These are phyloP conservation scores for Phoma sp. DNA, from an alignment of 2,329 filamentous ascomycete species.

Conservation along the genomic window DNA sequence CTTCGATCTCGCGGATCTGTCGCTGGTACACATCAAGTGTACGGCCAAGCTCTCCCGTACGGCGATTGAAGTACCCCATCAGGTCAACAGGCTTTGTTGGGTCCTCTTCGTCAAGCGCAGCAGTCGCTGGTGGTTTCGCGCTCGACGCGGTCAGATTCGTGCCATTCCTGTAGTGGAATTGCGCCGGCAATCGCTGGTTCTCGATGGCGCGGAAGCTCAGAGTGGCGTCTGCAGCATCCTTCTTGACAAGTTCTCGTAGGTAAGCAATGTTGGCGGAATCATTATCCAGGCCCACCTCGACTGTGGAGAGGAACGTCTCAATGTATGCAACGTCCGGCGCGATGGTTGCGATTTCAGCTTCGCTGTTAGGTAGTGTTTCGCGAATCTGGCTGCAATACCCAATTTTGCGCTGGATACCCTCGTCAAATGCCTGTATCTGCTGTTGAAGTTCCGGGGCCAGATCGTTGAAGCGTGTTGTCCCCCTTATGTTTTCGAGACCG, in stretches of 20 bases:
- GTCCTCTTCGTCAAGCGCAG: constrained; percentile 49
- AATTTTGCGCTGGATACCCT: constrained; percentile 81
- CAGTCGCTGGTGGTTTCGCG: constrained; percentile 33
- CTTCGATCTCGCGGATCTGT: constrained; percentile 57
- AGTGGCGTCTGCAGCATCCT: constrained; percentile 73
- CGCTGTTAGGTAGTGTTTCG: constrained; percentile 68
- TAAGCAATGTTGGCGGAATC: constrained; percentile 68
- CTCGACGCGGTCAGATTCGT: constrained; percentile 43
- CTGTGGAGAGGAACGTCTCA: constrained; percentile 66
- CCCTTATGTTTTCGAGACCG: constrained; percentile 70
- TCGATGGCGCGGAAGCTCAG: constrained; percentile 77
- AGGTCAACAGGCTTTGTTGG: constrained; percentile 52
- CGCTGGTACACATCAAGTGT: constrained; percentile 52
- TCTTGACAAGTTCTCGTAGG: constrained; percentile 65
- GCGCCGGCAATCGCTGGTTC: constrained; percentile 73
- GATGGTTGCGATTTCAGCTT: constrained; percentile 69
- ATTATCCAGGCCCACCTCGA: constrained; percentile 68
- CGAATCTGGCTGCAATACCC: constrained; percentile 77
- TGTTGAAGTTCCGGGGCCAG: constrained; percentile 82
- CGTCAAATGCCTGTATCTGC: constrained; percentile 79
- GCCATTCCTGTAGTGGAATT: constrained; percentile 64
- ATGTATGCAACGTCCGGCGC: constrained; percentile 71
- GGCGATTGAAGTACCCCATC: constrained; percentile 55
- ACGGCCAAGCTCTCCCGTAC: constrained; percentile 50
- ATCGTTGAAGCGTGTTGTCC: constrained; percentile 91